Evolutionary conservation across 163 green algal genomes (phyloP).

Genomic region (Scenedesmus sp.): DNA sequence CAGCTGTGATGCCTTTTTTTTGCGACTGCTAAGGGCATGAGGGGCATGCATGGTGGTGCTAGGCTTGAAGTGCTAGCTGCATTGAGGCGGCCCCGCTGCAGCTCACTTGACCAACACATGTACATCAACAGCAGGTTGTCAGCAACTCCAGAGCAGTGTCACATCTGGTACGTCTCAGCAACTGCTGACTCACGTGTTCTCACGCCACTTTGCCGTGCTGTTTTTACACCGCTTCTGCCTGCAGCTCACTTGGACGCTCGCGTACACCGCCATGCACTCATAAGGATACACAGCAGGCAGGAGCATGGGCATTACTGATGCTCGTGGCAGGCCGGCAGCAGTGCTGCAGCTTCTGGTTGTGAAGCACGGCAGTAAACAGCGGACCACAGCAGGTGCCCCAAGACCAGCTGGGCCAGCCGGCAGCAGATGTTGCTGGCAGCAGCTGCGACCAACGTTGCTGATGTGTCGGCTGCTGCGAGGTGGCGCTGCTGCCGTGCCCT

Average conservation of each 20-base stretch:
- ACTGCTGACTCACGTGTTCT: too few species aligned
- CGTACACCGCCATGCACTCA: conserved; percentile 29
- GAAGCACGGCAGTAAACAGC: neutral
- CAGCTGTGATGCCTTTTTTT: too few species aligned
- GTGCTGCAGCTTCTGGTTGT: neutral
- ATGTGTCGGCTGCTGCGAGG: neutral
- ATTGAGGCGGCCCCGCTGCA: too few species aligned
- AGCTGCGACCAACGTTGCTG: too few species aligned
- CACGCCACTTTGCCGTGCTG: neutral
- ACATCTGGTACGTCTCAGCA: too few species aligned
- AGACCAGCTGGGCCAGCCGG: neutral
- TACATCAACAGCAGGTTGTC: too few species aligned
- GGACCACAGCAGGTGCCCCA: neutral
- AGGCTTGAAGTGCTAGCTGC: too few species aligned
- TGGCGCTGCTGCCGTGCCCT: too few species aligned
- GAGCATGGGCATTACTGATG: neutral
- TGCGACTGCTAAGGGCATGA: too few species aligned
- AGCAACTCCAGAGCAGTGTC: too few species aligned
- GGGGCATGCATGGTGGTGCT: too few species aligned
- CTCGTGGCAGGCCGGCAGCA: neutral
- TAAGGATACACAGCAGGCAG: neutral
- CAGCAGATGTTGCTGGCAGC: neutral
- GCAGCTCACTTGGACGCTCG: conserved; percentile 19
- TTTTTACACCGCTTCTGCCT: neutral
- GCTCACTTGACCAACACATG: too few species aligned